Evolutionary conservation across 768 basidiomycete species (phyloP).

Genomic region (Tephrocybe sp.): DNA sequence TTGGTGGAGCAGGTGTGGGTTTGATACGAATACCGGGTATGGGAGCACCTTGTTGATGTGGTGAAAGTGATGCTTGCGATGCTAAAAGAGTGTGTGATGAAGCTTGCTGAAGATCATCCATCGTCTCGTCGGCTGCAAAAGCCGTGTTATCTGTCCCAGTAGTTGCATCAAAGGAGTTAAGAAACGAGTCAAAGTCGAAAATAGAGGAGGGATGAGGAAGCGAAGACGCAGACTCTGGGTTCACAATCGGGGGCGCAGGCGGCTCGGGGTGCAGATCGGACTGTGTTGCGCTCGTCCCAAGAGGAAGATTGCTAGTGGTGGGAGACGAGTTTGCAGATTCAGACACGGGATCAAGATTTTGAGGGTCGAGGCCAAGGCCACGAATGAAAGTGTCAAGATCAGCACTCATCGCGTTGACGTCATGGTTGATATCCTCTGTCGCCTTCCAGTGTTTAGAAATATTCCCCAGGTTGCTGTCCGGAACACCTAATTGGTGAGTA

Average conservation of each 20-base stretch:
- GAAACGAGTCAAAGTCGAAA: slow-evolving; percentile 18
- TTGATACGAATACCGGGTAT: slow-evolving; percentile 10
- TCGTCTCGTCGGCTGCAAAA: slow-evolving; percentile 6
- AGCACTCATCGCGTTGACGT: slow-evolving; percentile 66
- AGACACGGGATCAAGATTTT: background rate
- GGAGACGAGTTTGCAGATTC: slow-evolving; percentile 6
- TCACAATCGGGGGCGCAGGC: background rate
- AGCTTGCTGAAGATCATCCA: slow-evolving; percentile 4
- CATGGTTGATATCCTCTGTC: slow-evolving; percentile 63
- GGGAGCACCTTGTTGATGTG: slow-evolving; percentile 8
- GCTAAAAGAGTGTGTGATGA: background rate
- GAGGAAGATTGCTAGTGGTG: slow-evolving; percentile 7
- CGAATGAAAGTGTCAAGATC: slow-evolving; percentile 73
- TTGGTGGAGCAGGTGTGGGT: slow-evolving; percentile 7
- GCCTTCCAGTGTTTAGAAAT: slow-evolving; percentile 41
- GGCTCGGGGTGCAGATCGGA: background rate
- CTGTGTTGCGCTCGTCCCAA: slow-evolving; percentile 6
- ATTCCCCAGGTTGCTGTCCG: background rate
- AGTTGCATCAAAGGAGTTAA: slow-evolving; percentile 9
- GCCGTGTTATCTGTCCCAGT: background rate
- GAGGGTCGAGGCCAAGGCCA: slow-evolving; percentile 35
- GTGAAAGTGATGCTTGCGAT: background rate
- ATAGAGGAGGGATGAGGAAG: background rate
- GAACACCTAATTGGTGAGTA: slow-evolving; percentile 7
- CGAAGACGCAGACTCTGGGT: background rate